Conservation (phyloP, 169 alveolate genomes). For the Toxoplasma gondii region DNA sequence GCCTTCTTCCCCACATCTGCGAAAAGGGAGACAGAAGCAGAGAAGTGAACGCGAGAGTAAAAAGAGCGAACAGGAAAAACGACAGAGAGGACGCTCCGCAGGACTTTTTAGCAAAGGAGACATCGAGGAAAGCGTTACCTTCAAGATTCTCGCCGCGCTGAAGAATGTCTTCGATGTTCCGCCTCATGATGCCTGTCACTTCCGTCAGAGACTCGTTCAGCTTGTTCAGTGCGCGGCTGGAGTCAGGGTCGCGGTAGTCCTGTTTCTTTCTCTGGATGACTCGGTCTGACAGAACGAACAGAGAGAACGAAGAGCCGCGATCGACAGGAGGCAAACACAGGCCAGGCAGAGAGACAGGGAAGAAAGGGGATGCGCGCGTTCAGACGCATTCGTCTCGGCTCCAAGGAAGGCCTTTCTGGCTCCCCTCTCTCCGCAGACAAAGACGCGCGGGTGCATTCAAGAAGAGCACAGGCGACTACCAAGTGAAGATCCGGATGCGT, state of each 20-base stretch:
- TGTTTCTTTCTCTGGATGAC: constrained; percentile 72
- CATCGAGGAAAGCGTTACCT: constrained; percentile 40
- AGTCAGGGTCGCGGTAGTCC: constrained; percentile 73
- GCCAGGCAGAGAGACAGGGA: too few species aligned
- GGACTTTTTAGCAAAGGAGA: background rate
- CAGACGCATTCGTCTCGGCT: too few species aligned
- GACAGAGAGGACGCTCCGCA: background rate
- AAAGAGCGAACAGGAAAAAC: background rate
- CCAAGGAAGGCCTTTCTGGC: too few species aligned
- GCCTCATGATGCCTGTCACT: constrained; percentile 72
- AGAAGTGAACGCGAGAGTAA: background rate
- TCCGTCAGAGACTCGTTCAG: constrained; percentile 73
- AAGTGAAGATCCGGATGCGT: too few species aligned
- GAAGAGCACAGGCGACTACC: too few species aligned
- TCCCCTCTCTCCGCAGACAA: too few species aligned
- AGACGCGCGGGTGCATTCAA: too few species aligned
- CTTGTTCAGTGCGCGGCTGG: constrained; percentile 65
- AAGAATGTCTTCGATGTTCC: constrained; percentile 75
- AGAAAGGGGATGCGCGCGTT: too few species aligned
- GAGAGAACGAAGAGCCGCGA: background rate
- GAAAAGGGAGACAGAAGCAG: background rate
- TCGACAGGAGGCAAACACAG: background rate
- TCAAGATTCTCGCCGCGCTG: constrained; percentile 74
- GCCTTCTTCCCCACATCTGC: constrained; percentile 56
- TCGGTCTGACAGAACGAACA: constrained; percentile 66